Evolutionary conservation across 2,329 filamentous ascomycete species (phyloP).

Genomic region (Monilinia laxa): DNA sequence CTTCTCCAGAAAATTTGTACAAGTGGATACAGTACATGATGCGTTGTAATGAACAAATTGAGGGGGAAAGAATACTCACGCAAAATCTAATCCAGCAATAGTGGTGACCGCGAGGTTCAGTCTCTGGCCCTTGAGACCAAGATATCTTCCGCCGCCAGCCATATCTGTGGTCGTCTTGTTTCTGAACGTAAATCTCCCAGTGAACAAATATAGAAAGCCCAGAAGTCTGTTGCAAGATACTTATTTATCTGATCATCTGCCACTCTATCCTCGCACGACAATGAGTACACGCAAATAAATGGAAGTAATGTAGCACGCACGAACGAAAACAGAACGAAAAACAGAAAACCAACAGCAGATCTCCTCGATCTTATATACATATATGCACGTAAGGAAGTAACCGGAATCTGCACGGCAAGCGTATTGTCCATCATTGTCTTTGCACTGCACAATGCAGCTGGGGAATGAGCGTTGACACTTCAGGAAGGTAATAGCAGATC

Average conservation of each 20-base stretch:
- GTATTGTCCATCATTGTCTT: neutral
- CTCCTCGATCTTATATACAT: constrained; percentile 1
- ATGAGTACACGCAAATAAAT: neutral
- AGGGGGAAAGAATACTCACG: constrained; percentile 48
- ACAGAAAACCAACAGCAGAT: neutral
- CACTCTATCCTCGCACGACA: neutral
- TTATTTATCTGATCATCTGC: neutral
- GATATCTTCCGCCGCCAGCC: constrained; percentile 46
- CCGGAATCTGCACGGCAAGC: neutral
- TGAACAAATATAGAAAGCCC: neutral
- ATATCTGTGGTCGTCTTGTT: constrained; percentile 15
- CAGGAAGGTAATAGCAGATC: constrained; percentile 14
- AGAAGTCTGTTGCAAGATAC: neutral
- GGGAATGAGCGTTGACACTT: neutral
- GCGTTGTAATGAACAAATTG: neutral
- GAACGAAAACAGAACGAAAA: neutral
- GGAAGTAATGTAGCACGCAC: neutral
- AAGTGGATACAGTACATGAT: neutral
- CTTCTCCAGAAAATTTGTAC: neutral
- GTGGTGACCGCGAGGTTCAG: constrained; percentile 69
- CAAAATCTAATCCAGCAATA: constrained; percentile 72
- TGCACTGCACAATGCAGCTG: neutral
- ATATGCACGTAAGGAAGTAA: neutral
- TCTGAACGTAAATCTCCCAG: too few species aligned
- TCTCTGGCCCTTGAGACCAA: constrained; percentile 63